Evolutionary conservation across 78 protist genomes (phyloP), one percentile per base, ranked within the genome.

Genomic region (Dictyostelium capitatum): DNA sequence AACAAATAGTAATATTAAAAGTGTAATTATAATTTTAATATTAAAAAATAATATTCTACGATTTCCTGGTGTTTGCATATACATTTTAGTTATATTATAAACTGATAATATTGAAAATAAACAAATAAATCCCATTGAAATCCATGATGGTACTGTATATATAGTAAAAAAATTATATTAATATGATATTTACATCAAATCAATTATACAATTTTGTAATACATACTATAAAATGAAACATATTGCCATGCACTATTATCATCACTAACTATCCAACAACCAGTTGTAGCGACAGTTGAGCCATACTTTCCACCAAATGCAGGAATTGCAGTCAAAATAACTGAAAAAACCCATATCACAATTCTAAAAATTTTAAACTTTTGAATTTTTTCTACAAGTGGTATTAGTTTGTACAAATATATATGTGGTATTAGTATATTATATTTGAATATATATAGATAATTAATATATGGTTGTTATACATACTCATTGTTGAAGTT

Each of bases 181-280:
- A n/a, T n/a, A n/a, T n/a, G n/a, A n/a, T n/a, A n/a, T n/a, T n/a
- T n/a, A n/a, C n/a, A n/a, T n/a, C n/a, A n/a, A n/a, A 37, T 37
- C 43, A 37, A 37, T 37, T 37, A 37, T 37, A 37, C 2, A 37
- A 37, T 37, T 37, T 37, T 37, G 2, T 37, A 2, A 37, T 37
- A 37, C 43, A 37, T 37, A 37, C 43, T 78, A 78, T 78, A 78
- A 64, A 87, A 77, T 9, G 14, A 59, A 5, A 75, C 20, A 10
- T 54, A 64, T 87, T 56, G 92, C 92, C 92, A 87, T 4, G 69
- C 59, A 2, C 46, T 11, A 30, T 23, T 53, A 25, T 56, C 47
- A n/a, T 74, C 77, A 46, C 50, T 6, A 12, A 8, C 43, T 12
- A 87, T 87, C 79, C 79, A 87, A 77, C 92, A 87, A 53, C 20